Evolutionary conservation across 306 rosid species (phyloP).

Genomic region (Nissolia schottii): DNA sequence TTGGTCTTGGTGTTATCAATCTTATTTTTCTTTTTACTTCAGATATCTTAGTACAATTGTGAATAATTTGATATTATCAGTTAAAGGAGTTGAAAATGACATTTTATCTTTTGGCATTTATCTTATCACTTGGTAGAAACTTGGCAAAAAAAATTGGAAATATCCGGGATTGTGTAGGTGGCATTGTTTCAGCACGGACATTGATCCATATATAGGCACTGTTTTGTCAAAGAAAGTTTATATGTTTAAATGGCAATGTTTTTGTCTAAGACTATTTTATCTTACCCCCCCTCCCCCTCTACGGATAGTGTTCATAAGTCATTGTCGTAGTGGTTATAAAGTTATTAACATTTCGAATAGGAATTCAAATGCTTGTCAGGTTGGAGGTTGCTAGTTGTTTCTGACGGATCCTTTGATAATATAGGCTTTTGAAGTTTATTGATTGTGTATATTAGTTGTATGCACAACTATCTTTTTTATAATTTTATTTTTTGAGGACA

Average conservation of each 20-base stretch:
- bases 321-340: not conserved
- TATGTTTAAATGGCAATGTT: constrained; percentile 1
- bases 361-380: not conserved
- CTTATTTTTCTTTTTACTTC: not conserved
- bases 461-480: not conserved
- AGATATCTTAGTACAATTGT: not conserved
- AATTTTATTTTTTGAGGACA: not conserved
- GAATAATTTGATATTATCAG: not conserved
- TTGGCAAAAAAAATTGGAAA: not conserved
- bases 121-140: not conserved
- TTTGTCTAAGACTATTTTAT: not conserved
- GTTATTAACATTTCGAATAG: not conserved
- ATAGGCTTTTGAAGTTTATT: constrained; percentile 19
- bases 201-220: not conserved
- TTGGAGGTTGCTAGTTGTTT: constrained; percentile 9
- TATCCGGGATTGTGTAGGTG: not conserved
- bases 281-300: not conserved
- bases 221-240: constrained; percentile 2
- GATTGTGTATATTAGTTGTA: not conserved
- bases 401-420: not conserved
- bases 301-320: not conserved
- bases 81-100: constrained; percentile 6
- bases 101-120: not conserved
- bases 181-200: constrained; percentile 4
- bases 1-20: not conserved